Percentiles rank a stretch among this genome's conserved stretches.
These are phyloP conservation scores for Corinectria fuckeliana DNA, from an alignment of 2,329 filamentous ascomycete genomes.

Conservation along the genomic window DNA sequence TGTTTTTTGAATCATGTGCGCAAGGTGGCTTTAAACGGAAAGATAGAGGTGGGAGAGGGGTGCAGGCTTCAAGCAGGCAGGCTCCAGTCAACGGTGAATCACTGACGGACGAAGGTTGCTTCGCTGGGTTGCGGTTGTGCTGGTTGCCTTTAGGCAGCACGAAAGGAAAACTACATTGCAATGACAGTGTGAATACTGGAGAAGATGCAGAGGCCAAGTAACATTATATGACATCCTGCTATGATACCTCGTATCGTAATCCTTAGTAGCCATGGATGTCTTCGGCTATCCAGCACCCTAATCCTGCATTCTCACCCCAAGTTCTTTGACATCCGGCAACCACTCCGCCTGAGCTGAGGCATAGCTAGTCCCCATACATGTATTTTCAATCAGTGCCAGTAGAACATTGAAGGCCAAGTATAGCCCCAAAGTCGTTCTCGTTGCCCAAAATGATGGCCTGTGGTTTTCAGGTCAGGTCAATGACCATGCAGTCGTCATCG, in stretches of 20 bases:
- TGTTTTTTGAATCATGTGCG: not conserved
- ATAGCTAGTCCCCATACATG: slow-evolving; percentile 9
- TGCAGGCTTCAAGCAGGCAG: not conserved
- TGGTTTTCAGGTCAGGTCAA: slow-evolving; percentile 29
- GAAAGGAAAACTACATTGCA: too few relatives aligned
- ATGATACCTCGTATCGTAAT: not conserved
- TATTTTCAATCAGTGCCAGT: not conserved
- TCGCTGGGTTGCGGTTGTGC: too few relatives aligned
- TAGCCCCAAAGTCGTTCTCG: not conserved
- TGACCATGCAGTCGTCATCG: slow-evolving; percentile 18
- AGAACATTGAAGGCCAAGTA: not conserved
- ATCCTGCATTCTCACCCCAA: not conserved
- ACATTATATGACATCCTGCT: slow-evolving; percentile 18
- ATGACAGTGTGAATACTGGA: not conserved
- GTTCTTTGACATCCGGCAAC: slow-evolving; percentile 3
- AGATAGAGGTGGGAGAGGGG: not conserved
- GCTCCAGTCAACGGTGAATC: not conserved
- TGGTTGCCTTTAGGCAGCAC: too few relatives aligned
- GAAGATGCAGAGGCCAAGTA: not conserved
- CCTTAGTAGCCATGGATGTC: not conserved
- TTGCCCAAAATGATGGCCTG: not conserved
- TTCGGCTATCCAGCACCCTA: not conserved
- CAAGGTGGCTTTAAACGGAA: not conserved
- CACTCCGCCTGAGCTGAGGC: not conserved
- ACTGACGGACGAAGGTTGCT: too few relatives aligned